Base-by-base conservation (phyloP, 2,329 filamentous ascomycete species). In the Stemphylium lycopersici region DNA sequence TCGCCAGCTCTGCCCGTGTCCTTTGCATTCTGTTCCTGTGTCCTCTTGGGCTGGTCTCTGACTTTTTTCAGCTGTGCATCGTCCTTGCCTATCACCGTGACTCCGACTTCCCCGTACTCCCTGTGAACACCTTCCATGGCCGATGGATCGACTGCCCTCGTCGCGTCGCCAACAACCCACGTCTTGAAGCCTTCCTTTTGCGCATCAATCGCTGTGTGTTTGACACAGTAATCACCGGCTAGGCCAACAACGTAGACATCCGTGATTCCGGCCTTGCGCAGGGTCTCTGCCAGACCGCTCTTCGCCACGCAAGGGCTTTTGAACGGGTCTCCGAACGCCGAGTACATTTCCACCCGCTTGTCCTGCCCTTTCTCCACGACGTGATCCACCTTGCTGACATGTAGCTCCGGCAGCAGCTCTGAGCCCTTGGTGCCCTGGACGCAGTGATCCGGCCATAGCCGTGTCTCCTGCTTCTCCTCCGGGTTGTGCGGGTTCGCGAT, bases 361-460 rank as follows among this genome's bases (percentile, higher is more conserved):
- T 91, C 83, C 69, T 81, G 83, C 10, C 95, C 95, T 79, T 99
- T 99, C 63, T 90, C 83, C 12, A 97, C 77, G 24, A 91, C 79
- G 32, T 76, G 65, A 63, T 93, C 83, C n/a, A 96, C 63, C 13
- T 79, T 81, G 6, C 69, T 66, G 12, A 70, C 55, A 44, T 91
- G 79, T 1, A 98, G 81, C 70, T 92, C 91, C 0, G 87, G 83
- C 6, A 95, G 81, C 18, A 98, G 80, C 44, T 86, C 83, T 0
- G 90, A 87, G 10, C 95, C 95, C 0, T 80, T 74, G 0, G 90
- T 90, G 39, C 80, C 80, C 68, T 91, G 88, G 7, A 98, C 83
- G 77, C 95, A 98, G 78, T 99, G 95, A 18, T 85, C 84, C 0
- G 95, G 95, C 95, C 95, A 99, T 8, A 99, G 82, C 34, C 85